These are phyloP conservation scores for Euphorbia celastroides DNA, from an alignment of 441 rosid species.

Conservation along the genomic window DNA sequence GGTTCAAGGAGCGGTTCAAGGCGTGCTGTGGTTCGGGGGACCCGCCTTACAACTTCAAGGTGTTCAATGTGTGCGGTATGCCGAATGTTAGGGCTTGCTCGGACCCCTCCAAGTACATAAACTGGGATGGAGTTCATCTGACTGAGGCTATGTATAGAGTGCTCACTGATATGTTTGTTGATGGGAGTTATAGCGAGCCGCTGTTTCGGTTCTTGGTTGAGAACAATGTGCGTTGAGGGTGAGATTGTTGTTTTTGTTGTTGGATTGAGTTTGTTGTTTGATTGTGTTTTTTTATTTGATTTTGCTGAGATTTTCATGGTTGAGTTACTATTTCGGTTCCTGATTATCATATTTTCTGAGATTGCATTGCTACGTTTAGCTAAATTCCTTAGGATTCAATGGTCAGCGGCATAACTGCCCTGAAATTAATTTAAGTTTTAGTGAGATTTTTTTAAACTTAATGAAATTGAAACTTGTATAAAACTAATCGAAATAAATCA, in stretches of 20 bases:
- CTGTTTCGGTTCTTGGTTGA: conserved; percentile 41
- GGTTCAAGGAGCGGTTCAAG: conserved; percentile 64
- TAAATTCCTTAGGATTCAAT: too few species aligned
- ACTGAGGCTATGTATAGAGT: conserved; percentile 83
- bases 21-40: conserved; percentile 78
- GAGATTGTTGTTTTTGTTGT: background rate
- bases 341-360: too few species aligned
- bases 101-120: conserved; percentile 56
- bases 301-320: background rate
- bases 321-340: background rate
- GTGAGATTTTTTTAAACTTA: too few species aligned
- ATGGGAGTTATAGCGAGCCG: conserved; percentile 54
- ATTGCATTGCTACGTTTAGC: too few species aligned
- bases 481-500: too few species aligned
- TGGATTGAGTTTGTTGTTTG: background rate
- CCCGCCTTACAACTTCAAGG: conserved; percentile 57
- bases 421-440: too few species aligned
- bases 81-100: conserved; percentile 37
- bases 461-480: too few species aligned
- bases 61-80: conserved; percentile 54
- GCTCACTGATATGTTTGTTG: conserved; percentile 55
- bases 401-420: too few species aligned
- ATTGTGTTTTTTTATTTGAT: background rate
- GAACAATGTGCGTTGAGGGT: conserved; percentile 27
- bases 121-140: conserved; percentile 97